A percentile compares a stretch with the other conserved stretches of the same genome.
Evolutionary conservation across 768 basidiomycete species (phyloP).

Genomic region (Antrodiella citrinella): DNA sequence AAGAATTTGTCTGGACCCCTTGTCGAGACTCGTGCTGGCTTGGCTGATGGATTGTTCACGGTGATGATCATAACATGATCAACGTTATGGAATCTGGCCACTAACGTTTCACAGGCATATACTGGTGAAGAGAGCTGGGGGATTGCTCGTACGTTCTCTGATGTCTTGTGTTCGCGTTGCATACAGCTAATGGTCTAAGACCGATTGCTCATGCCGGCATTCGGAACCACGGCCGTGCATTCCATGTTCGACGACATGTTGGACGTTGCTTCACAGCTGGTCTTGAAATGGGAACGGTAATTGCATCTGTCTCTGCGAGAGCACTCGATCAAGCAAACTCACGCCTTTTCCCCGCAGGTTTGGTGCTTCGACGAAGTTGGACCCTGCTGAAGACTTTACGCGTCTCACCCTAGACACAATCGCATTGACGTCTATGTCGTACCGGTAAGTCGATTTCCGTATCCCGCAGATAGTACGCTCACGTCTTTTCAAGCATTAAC

Average conservation of each 20-base stretch:
- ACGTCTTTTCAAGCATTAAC: constrained; percentile 27
- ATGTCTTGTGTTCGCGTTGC: background rate
- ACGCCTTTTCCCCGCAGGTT: constrained; percentile 25
- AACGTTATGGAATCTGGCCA: background rate
- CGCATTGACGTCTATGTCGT: constrained; percentile 35
- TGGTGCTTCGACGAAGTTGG: constrained; percentile 32
- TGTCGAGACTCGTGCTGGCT: constrained; percentile 26
- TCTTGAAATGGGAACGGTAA: constrained; percentile 37
- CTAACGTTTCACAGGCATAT: constrained; percentile 19
- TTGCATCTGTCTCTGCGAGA: background rate
- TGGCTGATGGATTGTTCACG: constrained; percentile 36
- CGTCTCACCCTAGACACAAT: constrained; percentile 40
- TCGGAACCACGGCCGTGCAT: constrained; percentile 34
- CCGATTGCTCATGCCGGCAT: constrained; percentile 33
- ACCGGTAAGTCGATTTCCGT: constrained; percentile 19
- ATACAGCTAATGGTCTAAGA: constrained; percentile 15
- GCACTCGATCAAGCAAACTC: background rate
- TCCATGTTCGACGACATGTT: constrained; percentile 42
- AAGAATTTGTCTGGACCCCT: constrained; percentile 30
- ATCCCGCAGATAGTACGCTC: background rate
- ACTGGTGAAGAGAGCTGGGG: constrained; percentile 39
- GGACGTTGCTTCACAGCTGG: constrained; percentile 35
- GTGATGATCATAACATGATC: constrained; percentile 12
- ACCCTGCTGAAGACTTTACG: constrained; percentile 40
- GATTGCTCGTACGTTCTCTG: constrained; percentile 30